Evolutionary conservation across 2,329 filamentous ascomycete species (phyloP).

Genomic region (Epichloe coenophiala): DNA sequence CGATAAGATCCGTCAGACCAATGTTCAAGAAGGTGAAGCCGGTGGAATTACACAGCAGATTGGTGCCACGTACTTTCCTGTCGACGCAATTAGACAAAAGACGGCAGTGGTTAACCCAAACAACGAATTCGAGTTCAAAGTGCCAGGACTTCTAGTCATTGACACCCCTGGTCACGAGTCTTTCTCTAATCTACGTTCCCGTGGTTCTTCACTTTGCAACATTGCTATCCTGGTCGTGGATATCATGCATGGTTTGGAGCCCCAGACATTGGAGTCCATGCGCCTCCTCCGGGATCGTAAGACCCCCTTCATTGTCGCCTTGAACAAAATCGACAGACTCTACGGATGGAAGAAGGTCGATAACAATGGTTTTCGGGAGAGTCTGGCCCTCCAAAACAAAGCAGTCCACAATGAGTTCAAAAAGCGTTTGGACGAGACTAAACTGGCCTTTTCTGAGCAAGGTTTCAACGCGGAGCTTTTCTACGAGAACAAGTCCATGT

Average conservation of each 20-base stretch:
- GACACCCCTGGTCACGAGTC: conserved; percentile 99
- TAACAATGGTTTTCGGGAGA: conserved; percentile 96
- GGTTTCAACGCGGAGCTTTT: conserved; percentile 96
- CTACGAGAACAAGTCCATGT: conserved; percentile 97
- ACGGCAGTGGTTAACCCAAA: conserved; percentile 88
- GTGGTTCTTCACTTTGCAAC: conserved; percentile 96
- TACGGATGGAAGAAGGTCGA: conserved; percentile 98
- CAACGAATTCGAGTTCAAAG: conserved; percentile 86
- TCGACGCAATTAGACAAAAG: conserved; percentile 85
- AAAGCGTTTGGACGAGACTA: conserved; percentile 80
- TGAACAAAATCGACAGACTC: conserved; percentile 99
- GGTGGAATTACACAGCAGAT: conserved; percentile 99
- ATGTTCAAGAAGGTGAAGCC: conserved; percentile 96
- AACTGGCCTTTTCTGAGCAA: conserved; percentile 88
- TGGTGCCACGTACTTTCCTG: conserved; percentile 97
- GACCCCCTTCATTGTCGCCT: conserved; percentile 93
- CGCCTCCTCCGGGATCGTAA: conserved; percentile 80
- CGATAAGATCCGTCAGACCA: conserved; percentile 96
- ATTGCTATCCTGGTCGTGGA: conserved; percentile 98
- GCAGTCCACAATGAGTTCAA: conserved; percentile 89
- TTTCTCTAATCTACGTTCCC: conserved; percentile 93
- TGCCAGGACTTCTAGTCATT: conserved; percentile 90
- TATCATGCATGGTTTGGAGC: conserved; percentile 99
- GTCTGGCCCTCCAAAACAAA: conserved; percentile 78
- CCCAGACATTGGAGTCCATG: conserved; percentile 98